Base-by-base conservation (phyloP, 2,329 filamentous ascomycete genomes). In the Colletotrichum tanaceti region DNA sequence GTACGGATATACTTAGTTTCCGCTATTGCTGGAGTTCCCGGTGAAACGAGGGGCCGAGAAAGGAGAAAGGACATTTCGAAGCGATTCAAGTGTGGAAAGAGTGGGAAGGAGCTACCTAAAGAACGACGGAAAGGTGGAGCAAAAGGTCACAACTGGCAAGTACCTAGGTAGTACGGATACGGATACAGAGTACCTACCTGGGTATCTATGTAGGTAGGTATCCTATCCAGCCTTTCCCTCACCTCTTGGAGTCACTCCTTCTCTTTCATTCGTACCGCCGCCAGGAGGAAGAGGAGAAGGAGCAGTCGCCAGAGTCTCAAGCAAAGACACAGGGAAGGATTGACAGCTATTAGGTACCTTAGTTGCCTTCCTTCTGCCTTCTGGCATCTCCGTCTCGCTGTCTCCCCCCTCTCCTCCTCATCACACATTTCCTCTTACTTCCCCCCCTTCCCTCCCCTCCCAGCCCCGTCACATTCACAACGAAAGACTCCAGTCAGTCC, bases 41-140 rank as follows among this genome's bases (percentile, higher is more conserved):
- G 55, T 67, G 53, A 58, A 64, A 64, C 60, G 55, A 47, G 46
- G 53, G 35, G 43, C 47, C 62, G 53, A 32, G 20, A 55, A 54
- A 32, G 24, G 60, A 39, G 50, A 7, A 32, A 32, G 28, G 28
- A 9, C 28, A 32, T 32, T 32, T 32, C 7, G 28, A 32, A 32
- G 7, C 2, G 28, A 22, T 59, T 59, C 58, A 58, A 58, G 53
- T 54, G 60, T 67, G 60, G 65, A 64, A 64, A 39, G 53, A 38
- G 53, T 53, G 59, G 64, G 59, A 67, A 67, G 64, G 50, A 67
- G 60, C 64, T 53, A n/a, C n/a, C n/a, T n/a, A n/a, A n/a, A 67
- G 58, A 44, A 53, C 53, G 52, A 58, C 16, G 35, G 38, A 24
- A 50, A 50, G 50, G 58, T 60, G 58, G 58, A 49, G 22, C 24